phyloP scores from a whole-genome alignment of 2,329 filamentous ascomycete genomes.

The Colletotrichum lindemuthianum region DNA sequence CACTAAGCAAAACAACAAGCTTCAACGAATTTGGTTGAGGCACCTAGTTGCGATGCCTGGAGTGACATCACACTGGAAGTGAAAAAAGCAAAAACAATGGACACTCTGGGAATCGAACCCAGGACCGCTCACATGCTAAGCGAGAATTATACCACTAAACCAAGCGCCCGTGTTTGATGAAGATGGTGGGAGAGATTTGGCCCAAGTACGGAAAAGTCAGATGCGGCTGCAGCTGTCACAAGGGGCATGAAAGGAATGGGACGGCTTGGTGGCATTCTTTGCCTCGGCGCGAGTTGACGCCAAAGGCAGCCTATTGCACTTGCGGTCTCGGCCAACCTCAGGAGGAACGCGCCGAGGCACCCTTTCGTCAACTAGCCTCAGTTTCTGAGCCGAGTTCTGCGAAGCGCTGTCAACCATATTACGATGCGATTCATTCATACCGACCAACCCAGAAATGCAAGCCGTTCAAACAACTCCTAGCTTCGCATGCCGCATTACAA shows the following conservation, averaged over 20 bases:
- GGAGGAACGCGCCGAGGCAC: background rate
- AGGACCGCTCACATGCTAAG: conserved; percentile 1
- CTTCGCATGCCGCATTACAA: background rate
- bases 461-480: background rate
- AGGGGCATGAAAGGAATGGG: too few relatives aligned
- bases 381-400: background rate
- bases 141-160: conserved; percentile 22
- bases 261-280: too few relatives aligned
- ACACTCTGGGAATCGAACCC: conserved; percentile 15
- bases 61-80: too few relatives aligned
- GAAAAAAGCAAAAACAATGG: background rate
- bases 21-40: too few relatives aligned
- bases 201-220: background rate
- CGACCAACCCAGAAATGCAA: background rate
- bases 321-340: too few relatives aligned
- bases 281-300: too few relatives aligned
- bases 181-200: fast-evolving
- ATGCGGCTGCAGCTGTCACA: background rate
- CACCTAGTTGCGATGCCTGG: too few relatives aligned
- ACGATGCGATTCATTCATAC: conserved; percentile 5
- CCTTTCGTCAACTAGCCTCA: background rate
- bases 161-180: background rate
- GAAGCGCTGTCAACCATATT: background rate
- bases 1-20: too few relatives aligned
- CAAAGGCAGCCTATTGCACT: too few relatives aligned